Base-by-base conservation (phyloP, 768 basidiomycete genomes). In the Calocera cornea region DNA sequence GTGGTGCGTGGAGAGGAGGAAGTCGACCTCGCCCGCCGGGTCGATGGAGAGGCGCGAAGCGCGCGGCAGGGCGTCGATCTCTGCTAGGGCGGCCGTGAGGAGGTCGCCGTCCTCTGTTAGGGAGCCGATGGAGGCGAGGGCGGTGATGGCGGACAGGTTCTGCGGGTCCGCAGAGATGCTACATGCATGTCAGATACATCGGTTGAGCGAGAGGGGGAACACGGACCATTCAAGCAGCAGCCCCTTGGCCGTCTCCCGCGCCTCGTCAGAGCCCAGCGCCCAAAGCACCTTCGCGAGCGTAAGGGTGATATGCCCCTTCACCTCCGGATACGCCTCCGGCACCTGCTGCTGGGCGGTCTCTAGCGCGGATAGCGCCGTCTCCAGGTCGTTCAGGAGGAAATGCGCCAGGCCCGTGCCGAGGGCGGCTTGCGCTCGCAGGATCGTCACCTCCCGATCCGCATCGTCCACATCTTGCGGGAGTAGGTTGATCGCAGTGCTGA, bases 121-220 rank as follows among this genome's bases (percentile, higher is more conserved):
- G 66, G 93, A 86, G 12, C 91, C 93, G 84, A 97, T 92, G n/a
- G 89, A 89, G 0, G 90, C 89, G 0, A 97, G 82, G 0, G 87
- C 83, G 54, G 88, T 90, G 75, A 95, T 89, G 0, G 91, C 92
- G 66, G 83, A 80, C 64, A 93, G 74, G 72, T 94, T 91, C 69
- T 88, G 88, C 0, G 87, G 83, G 73, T 95, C 90, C 29, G 81
- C 76, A 0, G 87, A 81, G 70, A 97, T 88, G 72, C 94, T 95
- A 71, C 22, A 65, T 60, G 33, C 10, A 36, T 44, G 63, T 65
- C 33, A 54, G 34, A 47, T 64, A 60, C 44, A 65, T 22, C 16
- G 16, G 31, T 63, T 36, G 27, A 2, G 64, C 67, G 34, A 47
- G 19, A 14, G n/a, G 5, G 29, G 41, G 12, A 31, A 64, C 31